Evolutionary conservation across 2,329 filamentous ascomycete species (phyloP).

Genomic region (Aspergillus quadrilineatus): DNA sequence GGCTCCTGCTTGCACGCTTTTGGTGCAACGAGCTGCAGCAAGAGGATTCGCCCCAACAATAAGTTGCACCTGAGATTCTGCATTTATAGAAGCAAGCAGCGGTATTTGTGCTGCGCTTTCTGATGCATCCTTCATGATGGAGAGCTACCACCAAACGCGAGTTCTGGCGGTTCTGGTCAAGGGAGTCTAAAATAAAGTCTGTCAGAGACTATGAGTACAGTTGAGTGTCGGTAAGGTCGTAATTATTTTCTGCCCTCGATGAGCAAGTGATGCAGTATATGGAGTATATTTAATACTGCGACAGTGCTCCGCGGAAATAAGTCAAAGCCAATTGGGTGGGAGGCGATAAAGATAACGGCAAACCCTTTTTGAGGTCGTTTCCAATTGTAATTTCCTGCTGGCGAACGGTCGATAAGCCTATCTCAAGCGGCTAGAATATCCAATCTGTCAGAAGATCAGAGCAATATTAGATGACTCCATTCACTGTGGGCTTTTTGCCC

Average conservation of each 20-base stretch:
- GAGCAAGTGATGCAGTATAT: background rate
- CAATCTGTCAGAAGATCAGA: slow-evolving; percentile 1
- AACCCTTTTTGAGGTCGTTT: slow-evolving; percentile 2
- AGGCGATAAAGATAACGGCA: slow-evolving; percentile 21
- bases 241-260: background rate
- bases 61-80: slow-evolving; percentile 63
- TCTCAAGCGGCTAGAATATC: slow-evolving; percentile 15
- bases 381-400: slow-evolving; percentile 5
- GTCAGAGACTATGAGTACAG: background rate
- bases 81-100: slow-evolving; percentile 43
- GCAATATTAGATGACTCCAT: background rate
- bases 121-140: slow-evolving; percentile 34
- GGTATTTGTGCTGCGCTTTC: slow-evolving; percentile 25
- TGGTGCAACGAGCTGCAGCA: slow-evolving; percentile 77
- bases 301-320: slow-evolving; percentile 24
- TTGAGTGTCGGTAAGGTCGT: background rate
- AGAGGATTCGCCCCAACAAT: slow-evolving; percentile 84
- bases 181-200: background rate
- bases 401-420: slow-evolving; percentile 19
- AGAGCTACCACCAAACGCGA: slow-evolving; percentile 16
- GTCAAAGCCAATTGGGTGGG: slow-evolving; percentile 13
- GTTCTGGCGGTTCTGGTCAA: background rate
- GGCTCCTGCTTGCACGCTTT: slow-evolving; percentile 79
- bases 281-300: slow-evolving; percentile 13
- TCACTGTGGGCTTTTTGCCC: background rate